Conservation (phyloP, 305 asterid genomes). For the Ilex paraguariensis region DNA sequence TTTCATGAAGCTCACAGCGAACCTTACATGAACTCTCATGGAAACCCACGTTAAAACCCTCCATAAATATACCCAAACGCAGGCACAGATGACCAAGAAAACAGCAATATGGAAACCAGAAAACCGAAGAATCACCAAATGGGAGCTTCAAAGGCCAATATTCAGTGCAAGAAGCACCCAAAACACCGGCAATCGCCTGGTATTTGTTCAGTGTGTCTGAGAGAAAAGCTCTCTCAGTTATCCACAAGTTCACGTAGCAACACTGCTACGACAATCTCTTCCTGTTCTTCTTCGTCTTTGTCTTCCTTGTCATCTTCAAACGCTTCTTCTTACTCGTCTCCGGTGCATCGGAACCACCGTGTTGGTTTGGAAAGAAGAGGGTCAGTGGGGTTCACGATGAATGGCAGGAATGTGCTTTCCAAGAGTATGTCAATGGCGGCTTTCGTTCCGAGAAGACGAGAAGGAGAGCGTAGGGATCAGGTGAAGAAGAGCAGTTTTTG, state of each 20-base stretch:
- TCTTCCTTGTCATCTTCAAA: constrained; percentile 37
- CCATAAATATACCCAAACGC: constrained; percentile 23
- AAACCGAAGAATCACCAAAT: constrained; percentile 22
- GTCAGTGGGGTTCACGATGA: constrained; percentile 14
- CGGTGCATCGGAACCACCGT: constrained; percentile 19
- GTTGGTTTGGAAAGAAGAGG: constrained; percentile 14
- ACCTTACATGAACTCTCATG: constrained; percentile 54
- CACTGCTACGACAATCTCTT: background rate
- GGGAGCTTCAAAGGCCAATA: constrained; percentile 23
- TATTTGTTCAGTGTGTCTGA: constrained; percentile 69
- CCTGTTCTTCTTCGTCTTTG: constrained; percentile 18
- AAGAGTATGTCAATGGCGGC: constrained; percentile 64
- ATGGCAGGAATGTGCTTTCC: constrained; percentile 25
- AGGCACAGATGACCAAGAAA: background rate
- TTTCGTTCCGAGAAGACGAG: constrained; percentile 21
- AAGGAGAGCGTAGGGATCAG: constrained; percentile 4
- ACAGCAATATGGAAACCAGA: constrained; percentile 39
- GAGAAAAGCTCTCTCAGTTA: constrained; percentile 45
- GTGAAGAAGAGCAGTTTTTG: constrained; percentile 46
- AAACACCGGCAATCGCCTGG: constrained; percentile 77
- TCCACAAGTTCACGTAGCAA: constrained; percentile 14
- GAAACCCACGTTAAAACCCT: constrained; percentile 25
- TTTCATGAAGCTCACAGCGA: constrained; percentile 28
- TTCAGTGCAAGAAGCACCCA: constrained; percentile 61
- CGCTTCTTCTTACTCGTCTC: constrained; percentile 50